These are phyloP conservation scores for Chrysosphaeria jannelii DNA, from an alignment of 2,329 filamentous ascomycete genomes.

Conservation along the genomic window DNA sequence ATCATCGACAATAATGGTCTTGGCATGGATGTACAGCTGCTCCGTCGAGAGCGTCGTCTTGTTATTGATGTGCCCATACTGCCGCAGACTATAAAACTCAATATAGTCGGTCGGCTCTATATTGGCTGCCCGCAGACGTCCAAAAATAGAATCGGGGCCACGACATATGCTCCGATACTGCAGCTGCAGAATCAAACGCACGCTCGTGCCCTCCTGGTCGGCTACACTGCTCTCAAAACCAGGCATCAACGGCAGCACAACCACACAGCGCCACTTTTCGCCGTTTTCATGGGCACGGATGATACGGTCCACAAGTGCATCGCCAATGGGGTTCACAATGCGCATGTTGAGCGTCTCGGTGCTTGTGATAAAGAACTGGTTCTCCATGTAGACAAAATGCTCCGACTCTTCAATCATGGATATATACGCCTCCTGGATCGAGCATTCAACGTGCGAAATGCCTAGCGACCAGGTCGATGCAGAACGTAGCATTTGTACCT, in stretches of 20 bases:
- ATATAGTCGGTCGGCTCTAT: conserved; percentile 93
- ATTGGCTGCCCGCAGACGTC: conserved; percentile 42
- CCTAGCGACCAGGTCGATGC: conserved; percentile 79
- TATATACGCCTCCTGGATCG: conserved; percentile 84
- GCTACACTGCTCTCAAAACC: conserved; percentile 95
- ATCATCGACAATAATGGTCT: conserved; percentile 88
- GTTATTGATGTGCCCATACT: conserved; percentile 74
- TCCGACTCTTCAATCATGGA: conserved; percentile 88
- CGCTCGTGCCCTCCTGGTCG: conserved; percentile 74
- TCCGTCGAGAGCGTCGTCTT: conserved; percentile 69
- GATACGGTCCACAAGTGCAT: conserved; percentile 78
- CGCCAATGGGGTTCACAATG: conserved; percentile 79
- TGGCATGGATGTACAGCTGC: conserved; percentile 93
- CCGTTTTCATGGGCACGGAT: conserved; percentile 55
- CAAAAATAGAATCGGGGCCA: conserved; percentile 77
- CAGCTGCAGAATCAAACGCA: conserved; percentile 86
- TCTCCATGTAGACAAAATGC: conserved; percentile 95
- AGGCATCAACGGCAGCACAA: conserved; percentile 88
- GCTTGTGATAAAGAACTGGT: conserved; percentile 93
- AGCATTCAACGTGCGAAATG: conserved; percentile 64
- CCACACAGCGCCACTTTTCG: conserved; percentile 70
- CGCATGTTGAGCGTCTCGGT: conserved; percentile 65
- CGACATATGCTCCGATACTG: conserved; percentile 91
- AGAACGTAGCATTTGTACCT: conserved; percentile 83
- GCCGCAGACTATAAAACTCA: conserved; percentile 69